Base-by-base conservation (phyloP, 257 asterid species). In the Phtheirospermum japonicum region DNA sequence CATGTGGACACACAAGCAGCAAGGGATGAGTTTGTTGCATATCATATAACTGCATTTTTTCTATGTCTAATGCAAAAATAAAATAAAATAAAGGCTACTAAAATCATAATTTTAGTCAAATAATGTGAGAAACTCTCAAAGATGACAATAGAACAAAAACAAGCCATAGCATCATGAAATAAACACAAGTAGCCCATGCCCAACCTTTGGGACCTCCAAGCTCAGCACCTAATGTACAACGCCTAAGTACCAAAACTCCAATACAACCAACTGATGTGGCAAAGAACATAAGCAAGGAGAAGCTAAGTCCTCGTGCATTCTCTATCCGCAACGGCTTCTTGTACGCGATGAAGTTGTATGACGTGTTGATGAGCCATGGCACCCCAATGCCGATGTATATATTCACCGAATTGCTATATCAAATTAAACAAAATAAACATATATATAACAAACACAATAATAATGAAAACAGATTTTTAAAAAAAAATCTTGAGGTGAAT, bases 291-390 rank as follows among this genome's bases (percentile, higher is more conserved):
- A 85, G 94, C 68, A 91, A 67, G 16, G 98, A 88, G 84, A 82
- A 91, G 79, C 96, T 81, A 7, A 91, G 90, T 7, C 92, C 94
- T 4, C 54, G 78, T 0, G 92, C 96, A 16, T 91, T 80, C 63
- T 88, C 76, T 71, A 91, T 84, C 66, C 80, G 69, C 64, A 91
- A 58, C 0, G 94, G 94, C 64, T 88, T 64, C 34, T 69, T 84
- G 76, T 84, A 91, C n/a, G 92, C 98, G 4, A 91, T 14, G 75
- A 59, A 84, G 77, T 91, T 91, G 92, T 88, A 91, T 36, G 78
- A 0, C 14, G 98, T 86, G 77, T 91, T 70, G 18, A 88, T 88
- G 50, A 91, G 85, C 98, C 98, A 91, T 2, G 98, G 98, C 36
- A 88, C 66, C 5, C 98, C 98, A 12, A 91, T 91, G 61, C 96